Evolutionary conservation across 352 stramenopile species (phyloP).

Genomic region (Phytopythium cucurbitacearum): DNA sequence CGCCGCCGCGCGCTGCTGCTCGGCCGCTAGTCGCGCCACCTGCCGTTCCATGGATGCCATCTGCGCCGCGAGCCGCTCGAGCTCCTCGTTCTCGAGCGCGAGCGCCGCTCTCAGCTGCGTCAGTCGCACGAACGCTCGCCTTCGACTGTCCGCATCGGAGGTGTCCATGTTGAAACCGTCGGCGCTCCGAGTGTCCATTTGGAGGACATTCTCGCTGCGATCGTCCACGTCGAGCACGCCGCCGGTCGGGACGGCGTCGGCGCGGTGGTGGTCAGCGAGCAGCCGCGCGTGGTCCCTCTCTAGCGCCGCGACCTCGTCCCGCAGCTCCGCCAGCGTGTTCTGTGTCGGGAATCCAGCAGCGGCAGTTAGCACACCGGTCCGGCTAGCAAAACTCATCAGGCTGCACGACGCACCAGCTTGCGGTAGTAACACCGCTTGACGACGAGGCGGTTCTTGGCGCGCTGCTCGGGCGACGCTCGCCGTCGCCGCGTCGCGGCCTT

Average conservation of each 20-base stretch:
- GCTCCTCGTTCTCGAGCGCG: conserved; percentile 48
- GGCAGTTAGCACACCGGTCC: background rate
- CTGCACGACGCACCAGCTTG: conserved; percentile 40
- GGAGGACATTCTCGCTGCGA: no score
- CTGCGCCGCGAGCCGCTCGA: conserved; percentile 35
- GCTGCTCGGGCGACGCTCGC: conserved; percentile 21
- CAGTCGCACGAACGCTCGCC: conserved; percentile 41
- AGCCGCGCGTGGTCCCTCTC: conserved; percentile 42
- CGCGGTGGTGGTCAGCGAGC: conserved; percentile 21
- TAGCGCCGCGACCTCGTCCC: conserved; percentile 30
- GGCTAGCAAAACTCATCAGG: no score
- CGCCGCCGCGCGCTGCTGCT: conserved; percentile 27
- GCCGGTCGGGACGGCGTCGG: conserved; percentile 19
- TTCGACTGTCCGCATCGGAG: background rate
- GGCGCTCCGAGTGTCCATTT: no score
- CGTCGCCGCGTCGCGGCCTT: background rate
- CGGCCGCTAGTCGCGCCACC: conserved; percentile 26
- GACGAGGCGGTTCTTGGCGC: conserved; percentile 50
- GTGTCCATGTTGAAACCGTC: conserved; percentile 4
- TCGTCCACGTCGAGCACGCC: background rate
- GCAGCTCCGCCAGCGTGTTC: conserved; percentile 59
- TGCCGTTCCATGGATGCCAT: conserved; percentile 48
- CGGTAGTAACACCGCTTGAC: conserved; percentile 78
- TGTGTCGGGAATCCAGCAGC: conserved; percentile 9
- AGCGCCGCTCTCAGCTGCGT: conserved; percentile 42